A percentile compares a stretch with the other conserved stretches of the same genome.
phyloP scores from a whole-genome alignment of 2,329 filamentous ascomycete species.

The Monascus ruber region DNA sequence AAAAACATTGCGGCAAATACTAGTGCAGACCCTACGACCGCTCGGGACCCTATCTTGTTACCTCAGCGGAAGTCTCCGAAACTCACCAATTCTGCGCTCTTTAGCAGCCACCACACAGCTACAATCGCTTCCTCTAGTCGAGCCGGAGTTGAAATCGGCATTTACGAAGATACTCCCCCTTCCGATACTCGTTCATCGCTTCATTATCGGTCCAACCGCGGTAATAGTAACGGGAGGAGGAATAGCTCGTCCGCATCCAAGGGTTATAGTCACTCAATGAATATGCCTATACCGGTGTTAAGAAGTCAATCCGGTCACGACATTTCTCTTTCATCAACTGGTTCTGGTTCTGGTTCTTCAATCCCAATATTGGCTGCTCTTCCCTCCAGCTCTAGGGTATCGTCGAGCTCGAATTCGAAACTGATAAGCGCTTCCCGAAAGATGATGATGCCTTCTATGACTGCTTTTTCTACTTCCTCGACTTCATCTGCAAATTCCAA shows the following conservation, averaged over 20 bases:
- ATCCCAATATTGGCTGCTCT: too few relatives aligned
- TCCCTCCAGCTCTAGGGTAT: too few relatives aligned
- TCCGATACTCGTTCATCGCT: background rate
- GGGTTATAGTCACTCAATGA: too few relatives aligned
- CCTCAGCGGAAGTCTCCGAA: conserved; percentile 27
- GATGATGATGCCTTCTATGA: background rate
- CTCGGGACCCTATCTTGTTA: conserved; percentile 8
- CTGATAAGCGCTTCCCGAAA: too few relatives aligned
- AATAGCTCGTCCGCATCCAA: too few relatives aligned
- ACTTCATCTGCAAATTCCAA: conserved; percentile 4
- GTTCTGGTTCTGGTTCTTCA: too few relatives aligned
- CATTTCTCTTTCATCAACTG: too few relatives aligned
- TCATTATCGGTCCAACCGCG: background rate
- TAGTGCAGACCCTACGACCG: conserved; percentile 1
- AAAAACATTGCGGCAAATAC: conserved; percentile 31
- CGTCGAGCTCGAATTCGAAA: too few relatives aligned
- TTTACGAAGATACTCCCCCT: background rate
- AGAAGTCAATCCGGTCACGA: too few relatives aligned
- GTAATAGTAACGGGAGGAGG: too few relatives aligned
- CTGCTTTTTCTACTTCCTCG: background rate
- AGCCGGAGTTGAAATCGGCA: background rate
- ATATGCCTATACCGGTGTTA: too few relatives aligned
- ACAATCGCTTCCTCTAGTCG: background rate
- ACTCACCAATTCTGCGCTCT: conserved; percentile 6
- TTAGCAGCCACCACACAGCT: background rate